Evolutionary conservation across 2,329 filamentous ascomycete genomes (phyloP), one percentile per base, ranked within the genome.

Genomic region (Elsinoe australis): DNA sequence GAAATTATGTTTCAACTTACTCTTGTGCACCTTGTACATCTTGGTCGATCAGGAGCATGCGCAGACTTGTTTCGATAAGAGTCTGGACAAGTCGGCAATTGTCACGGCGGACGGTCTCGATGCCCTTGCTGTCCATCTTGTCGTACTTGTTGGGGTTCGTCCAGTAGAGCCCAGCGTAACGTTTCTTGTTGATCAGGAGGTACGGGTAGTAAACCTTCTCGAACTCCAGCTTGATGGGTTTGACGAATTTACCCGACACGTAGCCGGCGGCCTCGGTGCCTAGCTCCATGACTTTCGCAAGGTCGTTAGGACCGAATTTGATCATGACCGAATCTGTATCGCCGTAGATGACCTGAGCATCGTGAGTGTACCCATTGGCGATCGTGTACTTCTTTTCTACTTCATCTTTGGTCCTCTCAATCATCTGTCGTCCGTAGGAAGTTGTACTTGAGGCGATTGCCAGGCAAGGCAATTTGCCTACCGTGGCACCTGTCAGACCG

Each of bases 301-400:
- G 73, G 54, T 95, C 88, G 33, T 80, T 82, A 7, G 88, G 89
- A 34, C 92, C 92, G 57, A 98, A 98, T 62, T 95, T 96, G 53
- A 98, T 90, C 92, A 98, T 98, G 70, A 98, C 92, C 6, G 92
- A 98, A 75, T 98, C 92, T 1, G 92, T 98, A 67, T 98, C 92
- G 71, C 92, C 92, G 58, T 98, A 98, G 54, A 98, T 94, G 69
- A 98, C 92, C 62, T 95, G 82, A 0, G 92, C 92, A 64, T 98
- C 86, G 64, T 96, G 87, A 1, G 78, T 80, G 67, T 96, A 98
- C 14, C 92, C 92, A 59, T 98, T 96, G 42, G 86, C 86, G 49
- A 95, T 89, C 41, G 79, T 90, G 67, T 95, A 98, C 56, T 80
- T 82, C 32, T 78, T 75, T 67, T 96, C 90, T 5, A 98, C 92